These are phyloP conservation scores for Salvia rosmarinus DNA, from an alignment of 257 asterid genomes.

Conservation along the genomic window DNA sequence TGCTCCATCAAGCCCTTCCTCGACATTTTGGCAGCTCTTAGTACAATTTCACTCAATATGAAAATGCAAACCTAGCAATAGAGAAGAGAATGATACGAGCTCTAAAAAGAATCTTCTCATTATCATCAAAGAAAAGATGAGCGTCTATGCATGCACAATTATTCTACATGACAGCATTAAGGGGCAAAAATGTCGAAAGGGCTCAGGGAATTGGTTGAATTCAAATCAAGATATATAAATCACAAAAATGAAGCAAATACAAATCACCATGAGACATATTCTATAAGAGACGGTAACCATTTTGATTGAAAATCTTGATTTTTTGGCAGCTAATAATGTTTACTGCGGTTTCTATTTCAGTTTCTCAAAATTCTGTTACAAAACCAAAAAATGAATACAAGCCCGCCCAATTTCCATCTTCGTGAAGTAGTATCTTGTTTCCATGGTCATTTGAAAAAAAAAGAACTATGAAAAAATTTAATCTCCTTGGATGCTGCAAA, in stretches of 20 bases:
- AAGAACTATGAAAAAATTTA: too few species aligned
- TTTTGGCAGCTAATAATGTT: not conserved
- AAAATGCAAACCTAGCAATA: constrained; percentile 21
- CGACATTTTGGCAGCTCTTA: constrained; percentile 62
- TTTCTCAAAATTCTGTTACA: not conserved
- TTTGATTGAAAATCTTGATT: not conserved
- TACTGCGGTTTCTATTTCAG: not conserved
- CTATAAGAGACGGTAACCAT: not conserved
- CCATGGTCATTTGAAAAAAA: too few species aligned
- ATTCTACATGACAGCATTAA: not conserved
- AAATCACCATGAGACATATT: not conserved
- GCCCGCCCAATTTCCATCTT: not conserved
- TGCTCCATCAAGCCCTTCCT: constrained; percentile 96
- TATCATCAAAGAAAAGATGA: not conserved
- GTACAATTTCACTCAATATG: constrained; percentile 19
- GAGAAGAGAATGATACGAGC: constrained; percentile 16
- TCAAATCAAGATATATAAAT: not conserved
- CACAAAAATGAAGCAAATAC: not conserved
- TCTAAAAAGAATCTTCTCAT: constrained; percentile 13
- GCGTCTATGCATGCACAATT: not conserved
- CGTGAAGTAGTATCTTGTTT: not conserved
- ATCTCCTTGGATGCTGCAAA: not conserved
- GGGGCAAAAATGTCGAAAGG: not conserved
- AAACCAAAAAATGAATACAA: not conserved
- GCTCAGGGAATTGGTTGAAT: not conserved